Evolutionary conservation across 2,329 filamentous ascomycete genomes (phyloP).

Genomic region (Tolypocladium ovalisporum): DNA sequence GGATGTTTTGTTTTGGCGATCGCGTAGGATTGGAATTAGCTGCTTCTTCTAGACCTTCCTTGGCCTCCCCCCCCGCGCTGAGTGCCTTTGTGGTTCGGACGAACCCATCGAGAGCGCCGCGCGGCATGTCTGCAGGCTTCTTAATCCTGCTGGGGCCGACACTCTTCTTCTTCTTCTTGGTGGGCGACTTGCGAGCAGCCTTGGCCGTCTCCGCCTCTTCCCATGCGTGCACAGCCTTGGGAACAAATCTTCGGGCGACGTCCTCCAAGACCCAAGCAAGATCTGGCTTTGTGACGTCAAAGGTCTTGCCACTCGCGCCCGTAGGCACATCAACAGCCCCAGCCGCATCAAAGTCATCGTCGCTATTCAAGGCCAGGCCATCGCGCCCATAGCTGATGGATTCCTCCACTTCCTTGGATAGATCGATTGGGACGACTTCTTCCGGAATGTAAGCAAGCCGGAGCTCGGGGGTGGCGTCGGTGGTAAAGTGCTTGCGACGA

Average conservation of each 20-base stretch:
- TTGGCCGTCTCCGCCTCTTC: constrained; percentile 13
- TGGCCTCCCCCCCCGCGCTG: constrained; percentile 1
- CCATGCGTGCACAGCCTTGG: constrained; percentile 15
- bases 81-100: constrained; percentile 27
- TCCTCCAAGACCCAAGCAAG: constrained; percentile 27
- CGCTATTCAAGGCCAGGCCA: constrained; percentile 51
- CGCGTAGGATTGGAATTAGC: not conserved
- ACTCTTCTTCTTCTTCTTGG: constrained; percentile 14
- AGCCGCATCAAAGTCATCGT: constrained; percentile 48
- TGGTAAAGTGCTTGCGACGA: constrained; percentile 58
- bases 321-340: constrained; percentile 10
- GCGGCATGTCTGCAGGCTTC: constrained; percentile 9
- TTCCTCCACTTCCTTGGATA: constrained; percentile 61
- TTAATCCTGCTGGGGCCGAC: constrained; percentile 8
- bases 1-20: constrained; percentile 5
- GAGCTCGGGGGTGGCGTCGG: constrained; percentile 66
- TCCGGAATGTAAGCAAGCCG: constrained; percentile 68
- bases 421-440: constrained; percentile 65
- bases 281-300: constrained; percentile 55
- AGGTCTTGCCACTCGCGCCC: constrained; percentile 27
- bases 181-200: constrained; percentile 10
- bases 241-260: constrained; percentile 15
- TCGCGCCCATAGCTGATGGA: constrained; percentile 37
- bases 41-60: constrained; percentile 3
- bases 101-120: constrained; percentile 28